Conservation (phyloP, 192 early-diverging fungal genomes). For the Mortierella hygrophila region DNA sequence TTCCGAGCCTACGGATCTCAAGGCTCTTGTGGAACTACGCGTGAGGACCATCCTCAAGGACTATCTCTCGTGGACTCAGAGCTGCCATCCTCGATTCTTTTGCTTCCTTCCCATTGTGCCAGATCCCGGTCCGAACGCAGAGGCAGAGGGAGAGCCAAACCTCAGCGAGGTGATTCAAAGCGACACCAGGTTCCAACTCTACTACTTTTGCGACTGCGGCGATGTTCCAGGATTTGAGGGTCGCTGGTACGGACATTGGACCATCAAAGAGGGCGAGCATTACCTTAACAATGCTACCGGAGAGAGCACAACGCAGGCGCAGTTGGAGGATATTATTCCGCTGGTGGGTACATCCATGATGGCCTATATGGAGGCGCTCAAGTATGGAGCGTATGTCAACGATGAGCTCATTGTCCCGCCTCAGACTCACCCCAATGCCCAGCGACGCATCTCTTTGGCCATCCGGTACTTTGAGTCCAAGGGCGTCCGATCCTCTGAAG, state of each 20-base stretch:
- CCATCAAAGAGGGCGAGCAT: neutral
- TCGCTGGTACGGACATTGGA: slow-evolving; percentile 3
- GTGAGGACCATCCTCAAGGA: slow-evolving; percentile 8
- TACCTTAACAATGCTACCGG: neutral
- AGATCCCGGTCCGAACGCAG: neutral
- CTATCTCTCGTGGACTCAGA: slow-evolving; percentile 15
- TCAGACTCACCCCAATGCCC: slow-evolving; percentile 10
- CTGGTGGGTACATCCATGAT: slow-evolving; percentile 23
- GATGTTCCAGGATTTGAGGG: slow-evolving; percentile 11
- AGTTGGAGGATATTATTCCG: neutral
- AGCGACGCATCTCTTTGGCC: slow-evolving; percentile 9
- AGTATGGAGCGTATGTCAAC: slow-evolving; percentile 26
- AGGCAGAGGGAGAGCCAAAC: neutral
- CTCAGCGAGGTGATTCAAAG: neutral
- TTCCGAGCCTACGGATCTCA: neutral
- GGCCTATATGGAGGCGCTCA: slow-evolving; percentile 30
- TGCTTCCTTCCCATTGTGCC: neutral
- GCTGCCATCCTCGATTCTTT: slow-evolving; percentile 13
- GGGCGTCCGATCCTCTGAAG: neutral
- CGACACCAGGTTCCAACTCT: neutral
- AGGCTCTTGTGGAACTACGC: neutral
- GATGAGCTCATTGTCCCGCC: slow-evolving; percentile 3
- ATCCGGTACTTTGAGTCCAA: slow-evolving; percentile 15
- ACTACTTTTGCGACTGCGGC: slow-evolving; percentile 44
- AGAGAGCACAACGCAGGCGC: neutral